Base-by-base conservation (phyloP, 108 stramenopile genomes). In the Nitzschia sp. region DNA sequence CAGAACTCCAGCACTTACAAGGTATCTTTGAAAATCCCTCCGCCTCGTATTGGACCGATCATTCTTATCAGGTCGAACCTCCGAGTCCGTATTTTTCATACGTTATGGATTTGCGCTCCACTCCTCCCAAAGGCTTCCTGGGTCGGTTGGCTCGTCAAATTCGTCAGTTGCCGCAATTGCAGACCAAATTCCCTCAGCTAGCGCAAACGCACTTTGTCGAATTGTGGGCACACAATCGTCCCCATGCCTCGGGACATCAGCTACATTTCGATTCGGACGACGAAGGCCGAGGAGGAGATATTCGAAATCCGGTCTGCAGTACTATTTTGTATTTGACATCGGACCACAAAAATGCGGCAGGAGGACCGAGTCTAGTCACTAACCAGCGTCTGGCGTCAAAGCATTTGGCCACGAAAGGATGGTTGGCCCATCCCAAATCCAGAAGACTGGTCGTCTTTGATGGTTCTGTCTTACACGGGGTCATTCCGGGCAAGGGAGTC, bases 221-320 rank as follows among this genome's bases (percentile, higher is more conserved):
- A 71, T 69, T 92, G 72, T 96, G 96, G 96, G 94, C 94, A 2
- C 96, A 96, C 85, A 87, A 91, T 71, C 92, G 96, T 53, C 94
- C 94, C 0, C 91, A 91, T 68, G 85, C 89, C 32, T 85, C 85
- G 3, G 96, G 96, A 1, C 96, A 96, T 80, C 92, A 95, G 74
- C 60, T 96, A 60, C 96, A 96, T 79, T 96, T 94, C 70, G 96
- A 96, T 72, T 79, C 77, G 26, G 96, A 93, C 73, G 79, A 95
- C 63, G 94, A 94, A 80, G 92, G 91, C 46, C 47, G 56, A 31
- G 86, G 80, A 15, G 87, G 84, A 8, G 76, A 87, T n/a, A 58
- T 77, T 31, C 71, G 87, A 68, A 86, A 96, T 70, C 96, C 96
- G 2, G 80, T 96, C 56, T 73, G 81, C 35, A 81, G 79, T 41